These are phyloP conservation scores for Testicularia cyperi DNA, from an alignment of 1,284 basidiomycete genomes.

Conservation along the genomic window DNA sequence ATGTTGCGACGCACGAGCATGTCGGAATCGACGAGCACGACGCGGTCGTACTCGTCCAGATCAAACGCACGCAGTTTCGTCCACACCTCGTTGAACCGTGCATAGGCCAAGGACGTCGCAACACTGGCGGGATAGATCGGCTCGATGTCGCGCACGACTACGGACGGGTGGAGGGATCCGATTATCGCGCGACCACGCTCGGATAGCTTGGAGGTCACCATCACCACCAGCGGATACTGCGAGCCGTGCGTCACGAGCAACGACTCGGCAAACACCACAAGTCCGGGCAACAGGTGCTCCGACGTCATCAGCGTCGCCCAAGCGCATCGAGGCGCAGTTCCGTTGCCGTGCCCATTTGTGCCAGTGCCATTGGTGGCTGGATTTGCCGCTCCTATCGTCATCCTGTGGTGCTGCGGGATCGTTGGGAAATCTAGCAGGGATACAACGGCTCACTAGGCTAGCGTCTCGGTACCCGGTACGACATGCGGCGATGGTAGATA, in stretches of 20 bases:
- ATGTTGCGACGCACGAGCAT: constrained; percentile 85
- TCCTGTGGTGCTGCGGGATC: no score
- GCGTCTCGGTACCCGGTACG: no score
- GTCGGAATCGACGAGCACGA: constrained; percentile 84
- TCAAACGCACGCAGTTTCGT: constrained; percentile 57
- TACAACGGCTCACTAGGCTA: no score
- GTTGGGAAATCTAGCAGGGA: no score
- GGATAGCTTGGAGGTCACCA: constrained; percentile 38
- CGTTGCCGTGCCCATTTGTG: no score
- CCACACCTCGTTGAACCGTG: constrained; percentile 55
- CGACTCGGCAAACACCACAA: constrained; percentile 45
- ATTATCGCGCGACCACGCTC: constrained; percentile 18
- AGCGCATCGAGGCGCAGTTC: no score
- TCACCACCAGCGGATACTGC: constrained; percentile 45
- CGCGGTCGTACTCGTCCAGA: constrained; percentile 65
- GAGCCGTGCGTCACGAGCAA: constrained; percentile 34
- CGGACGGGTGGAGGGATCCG: constrained; percentile 16
- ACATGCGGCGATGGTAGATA: no score
- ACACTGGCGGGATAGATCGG: constrained; percentile 20
- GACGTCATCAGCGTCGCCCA: constrained; percentile 53
- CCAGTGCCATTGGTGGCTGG: no score
- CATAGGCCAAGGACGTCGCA: constrained; percentile 18
- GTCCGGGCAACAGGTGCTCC: constrained; percentile 44
- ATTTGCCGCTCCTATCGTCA: no score
- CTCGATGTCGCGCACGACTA: constrained; percentile 33